Evolutionary conservation across 2,329 filamentous ascomycete species (phyloP), one percentile per base, ranked within the genome.

Genomic region (Fusarium sp.): DNA sequence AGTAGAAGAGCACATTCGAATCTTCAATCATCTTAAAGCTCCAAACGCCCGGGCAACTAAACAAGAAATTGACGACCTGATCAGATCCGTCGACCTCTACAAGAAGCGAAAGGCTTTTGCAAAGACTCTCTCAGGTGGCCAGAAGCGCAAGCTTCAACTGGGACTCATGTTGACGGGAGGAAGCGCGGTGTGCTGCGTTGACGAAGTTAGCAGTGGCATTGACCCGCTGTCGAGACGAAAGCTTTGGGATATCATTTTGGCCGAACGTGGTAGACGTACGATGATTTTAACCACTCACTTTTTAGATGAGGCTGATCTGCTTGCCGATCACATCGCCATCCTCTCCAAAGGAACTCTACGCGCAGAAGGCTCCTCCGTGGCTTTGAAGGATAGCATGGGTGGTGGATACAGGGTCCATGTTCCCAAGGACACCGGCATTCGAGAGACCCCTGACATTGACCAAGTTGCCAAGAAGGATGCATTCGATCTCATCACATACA

Each of bases 151-250:
- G 80, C 85, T 97, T 12, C 95, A 98, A 80, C 85, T 98, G 5
- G 94, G 94, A 8, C 95, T 97, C 90, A 97, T 97, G 94, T 90
- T 98, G 74, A 97, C 93, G 6, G 95, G 95, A 67, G 94, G 94
- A 14, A 95, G 92, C 68, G 90, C 90, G 27, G 91, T 98, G 1
- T 97, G 95, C 81, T 96, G 94, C 76, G 90, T 98, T 9, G 95
- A 98, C 73, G 95, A 98, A 80, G 94, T 97, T 17, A 95, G 92
- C 41, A 94, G 92, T 65, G 95, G 95, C 17, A 86, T 98, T 23
- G 95, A 98, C 77, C 94, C 95, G 0, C 83, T 98, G 2, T 95
- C 92, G 23, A 87, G 95, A 59, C 85, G 94, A 32, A 97, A 97
- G 82, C 93, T 98, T 27, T 98, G 95, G 95, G 94, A 97, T 73